Evolutionary conservation across 371 early-diverging fungal species (phyloP).

Genomic region (Syncephalastrum sp.): DNA sequence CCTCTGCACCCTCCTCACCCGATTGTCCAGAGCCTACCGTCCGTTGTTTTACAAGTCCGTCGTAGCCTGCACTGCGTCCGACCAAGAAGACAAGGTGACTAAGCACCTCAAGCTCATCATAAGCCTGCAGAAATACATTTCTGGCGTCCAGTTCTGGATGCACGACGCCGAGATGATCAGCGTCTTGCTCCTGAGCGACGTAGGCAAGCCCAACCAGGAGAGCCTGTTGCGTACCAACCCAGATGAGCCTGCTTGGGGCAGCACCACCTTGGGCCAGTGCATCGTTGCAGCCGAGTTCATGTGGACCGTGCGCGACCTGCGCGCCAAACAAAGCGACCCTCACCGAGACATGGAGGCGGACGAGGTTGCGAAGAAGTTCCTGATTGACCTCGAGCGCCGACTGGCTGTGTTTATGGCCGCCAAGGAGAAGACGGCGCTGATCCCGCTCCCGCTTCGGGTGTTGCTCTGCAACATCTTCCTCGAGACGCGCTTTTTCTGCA

Average conservation of each 20-base stretch:
- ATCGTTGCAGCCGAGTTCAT: conserved; percentile 56
- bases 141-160: conserved; percentile 64
- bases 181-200: conserved; percentile 59
- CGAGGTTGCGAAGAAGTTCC: conserved; percentile 63
- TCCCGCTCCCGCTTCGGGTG: conserved; percentile 57
- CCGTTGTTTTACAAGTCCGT: conserved; percentile 56
- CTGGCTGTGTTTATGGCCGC: conserved; percentile 56
- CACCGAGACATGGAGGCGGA: conserved; percentile 49
- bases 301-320: conserved; percentile 53
- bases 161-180: conserved; percentile 66
- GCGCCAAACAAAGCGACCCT: conserved; percentile 30
- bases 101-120: conserved; percentile 45
- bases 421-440: conserved; percentile 53
- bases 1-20: conserved; percentile 38
- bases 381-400: conserved; percentile 63
- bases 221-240: background rate
- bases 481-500: conserved; percentile 62
- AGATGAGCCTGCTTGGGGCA: conserved; percentile 46
- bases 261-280: conserved; percentile 64
- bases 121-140: conserved; percentile 48
- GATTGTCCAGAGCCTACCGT: conserved; percentile 38
- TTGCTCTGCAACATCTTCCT: conserved; percentile 55
- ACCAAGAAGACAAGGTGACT: conserved; percentile 50
- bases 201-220: conserved; percentile 28
- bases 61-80: conserved; percentile 60